Conservation (phyloP, 306 rosid genomes). For the Cercis canadensis region DNA sequence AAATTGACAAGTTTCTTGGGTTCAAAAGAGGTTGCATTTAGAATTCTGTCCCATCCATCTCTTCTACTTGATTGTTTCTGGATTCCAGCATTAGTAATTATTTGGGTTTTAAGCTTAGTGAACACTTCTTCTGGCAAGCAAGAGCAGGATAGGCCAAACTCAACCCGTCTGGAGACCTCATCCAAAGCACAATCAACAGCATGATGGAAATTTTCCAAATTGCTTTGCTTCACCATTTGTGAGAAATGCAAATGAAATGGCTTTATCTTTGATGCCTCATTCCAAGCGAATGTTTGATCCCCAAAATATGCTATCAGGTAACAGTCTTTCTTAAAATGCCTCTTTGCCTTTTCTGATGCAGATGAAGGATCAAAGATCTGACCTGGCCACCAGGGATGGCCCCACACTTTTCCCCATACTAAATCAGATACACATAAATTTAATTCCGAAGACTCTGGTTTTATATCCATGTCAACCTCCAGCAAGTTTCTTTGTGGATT, state of each 20-base stretch:
- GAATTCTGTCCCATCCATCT: conserved; percentile 57
- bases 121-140: conserved; percentile 63
- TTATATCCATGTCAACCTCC: conserved; percentile 33
- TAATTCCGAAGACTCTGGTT: conserved; percentile 35
- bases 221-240: conserved; percentile 69
- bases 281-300: conserved; percentile 86
- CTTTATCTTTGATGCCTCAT: conserved; percentile 69
- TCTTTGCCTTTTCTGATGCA: conserved; percentile 72
- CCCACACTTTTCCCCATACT: conserved; percentile 88
- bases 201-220: conserved; percentile 50
- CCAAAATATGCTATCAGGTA: conserved; percentile 77
- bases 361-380: conserved; percentile 75
- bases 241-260: conserved; percentile 65
- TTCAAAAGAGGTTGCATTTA: conserved; percentile 57
- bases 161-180: conserved; percentile 79
- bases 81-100: conserved; percentile 63
- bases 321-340: conserved; percentile 53
- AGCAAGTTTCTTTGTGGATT: conserved; percentile 38
- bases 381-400: conserved; percentile 99
- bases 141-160: conserved; percentile 73
- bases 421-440: conserved; percentile 61
- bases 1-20: conserved; percentile 59
- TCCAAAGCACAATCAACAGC: conserved; percentile 79
- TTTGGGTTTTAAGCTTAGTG: conserved; percentile 55
- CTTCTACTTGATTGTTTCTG: conserved; percentile 53